Evolutionary conservation across 441 rosid species (phyloP).

Genomic region (Arabidopsis hybrid): DNA sequence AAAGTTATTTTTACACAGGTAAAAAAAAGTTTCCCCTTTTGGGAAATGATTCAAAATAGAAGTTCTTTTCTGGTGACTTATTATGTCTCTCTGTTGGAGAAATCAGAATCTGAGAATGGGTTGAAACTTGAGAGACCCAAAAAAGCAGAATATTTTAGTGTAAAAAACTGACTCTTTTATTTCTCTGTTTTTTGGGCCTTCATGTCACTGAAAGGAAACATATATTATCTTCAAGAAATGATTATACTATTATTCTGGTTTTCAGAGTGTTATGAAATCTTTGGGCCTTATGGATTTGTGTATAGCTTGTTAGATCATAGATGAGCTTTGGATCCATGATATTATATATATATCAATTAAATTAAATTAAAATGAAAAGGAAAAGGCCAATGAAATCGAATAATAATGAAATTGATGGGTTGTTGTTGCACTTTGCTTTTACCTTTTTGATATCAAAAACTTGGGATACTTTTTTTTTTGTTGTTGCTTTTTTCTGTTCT

Average conservation of each 20-base stretch:
- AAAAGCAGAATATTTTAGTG: background rate
- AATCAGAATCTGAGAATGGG: conserved; percentile 16
- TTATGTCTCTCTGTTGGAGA: background rate
- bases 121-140: conserved; percentile 31
- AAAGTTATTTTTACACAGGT: conserved; percentile 7
- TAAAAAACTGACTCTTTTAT: conserved; percentile 3
- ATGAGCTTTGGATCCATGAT: conserved; percentile 21
- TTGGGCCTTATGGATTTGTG: conserved; percentile 6
- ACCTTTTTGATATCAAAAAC: conserved; percentile 6
- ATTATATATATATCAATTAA: background rate
- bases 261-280: background rate
- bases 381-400: conserved; percentile 27
- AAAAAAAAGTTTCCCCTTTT: conserved; percentile 16
- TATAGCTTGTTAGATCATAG: background rate
- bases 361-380: background rate
- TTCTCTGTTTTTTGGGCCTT: background rate
- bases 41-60: conserved; percentile 17
- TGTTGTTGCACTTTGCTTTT: conserved; percentile 33
- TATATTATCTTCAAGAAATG: too few relatives aligned
- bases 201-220: conserved; percentile 25
- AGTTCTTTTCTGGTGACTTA: background rate
- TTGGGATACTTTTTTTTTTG: conserved; percentile 3
- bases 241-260: background rate
- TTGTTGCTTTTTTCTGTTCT: background rate
- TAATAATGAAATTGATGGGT: conserved; percentile 37